Evolutionary conservation across 2,329 filamentous ascomycete species (phyloP).

Genomic region (Erysiphe pulchra): DNA sequence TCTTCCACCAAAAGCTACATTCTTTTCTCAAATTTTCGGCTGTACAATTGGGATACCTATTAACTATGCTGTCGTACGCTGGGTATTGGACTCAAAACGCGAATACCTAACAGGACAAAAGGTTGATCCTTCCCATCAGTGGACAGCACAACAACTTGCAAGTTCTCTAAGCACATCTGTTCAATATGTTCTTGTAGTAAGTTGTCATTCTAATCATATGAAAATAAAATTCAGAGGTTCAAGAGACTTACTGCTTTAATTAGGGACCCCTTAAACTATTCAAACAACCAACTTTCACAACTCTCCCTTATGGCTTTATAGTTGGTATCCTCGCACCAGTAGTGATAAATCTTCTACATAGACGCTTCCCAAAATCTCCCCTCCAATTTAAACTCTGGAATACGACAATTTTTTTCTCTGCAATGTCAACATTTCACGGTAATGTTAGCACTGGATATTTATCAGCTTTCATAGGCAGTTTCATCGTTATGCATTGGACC

Average conservation of each 20-base stretch:
- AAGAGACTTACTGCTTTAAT: background rate
- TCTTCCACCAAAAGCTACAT: slow-evolving; percentile 29
- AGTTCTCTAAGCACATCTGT: slow-evolving; percentile 26
- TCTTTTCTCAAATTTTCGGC: slow-evolving; percentile 34
- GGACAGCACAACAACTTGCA: slow-evolving; percentile 30
- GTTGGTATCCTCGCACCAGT: slow-evolving; percentile 21
- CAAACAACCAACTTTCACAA: slow-evolving; percentile 19
- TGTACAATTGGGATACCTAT: slow-evolving; percentile 31
- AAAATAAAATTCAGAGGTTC: background rate
- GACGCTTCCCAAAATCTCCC: slow-evolving; percentile 21
- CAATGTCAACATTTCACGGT: slow-evolving; percentile 29
- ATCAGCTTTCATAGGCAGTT: slow-evolving; percentile 30
- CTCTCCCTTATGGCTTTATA: slow-evolving; percentile 27
- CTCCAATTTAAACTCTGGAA: slow-evolving; percentile 28
- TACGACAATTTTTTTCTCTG: slow-evolving; percentile 33
- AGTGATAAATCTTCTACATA: slow-evolving; percentile 24
- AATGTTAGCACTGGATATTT: slow-evolving; percentile 34
- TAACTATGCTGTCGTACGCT: slow-evolving; percentile 33
- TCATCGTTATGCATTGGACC: slow-evolving; percentile 32
- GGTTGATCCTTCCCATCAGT: slow-evolving; percentile 29
- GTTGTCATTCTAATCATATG: slow-evolving; percentile 8
- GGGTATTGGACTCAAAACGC: slow-evolving; percentile 29
- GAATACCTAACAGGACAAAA: slow-evolving; percentile 25
- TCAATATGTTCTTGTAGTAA: slow-evolving; percentile 28
- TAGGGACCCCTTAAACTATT: slow-evolving; percentile 23